Evolutionary conservation across 768 basidiomycete species (phyloP), one percentile per base, ranked within the genome.

Genomic region (Russula virescens): DNA sequence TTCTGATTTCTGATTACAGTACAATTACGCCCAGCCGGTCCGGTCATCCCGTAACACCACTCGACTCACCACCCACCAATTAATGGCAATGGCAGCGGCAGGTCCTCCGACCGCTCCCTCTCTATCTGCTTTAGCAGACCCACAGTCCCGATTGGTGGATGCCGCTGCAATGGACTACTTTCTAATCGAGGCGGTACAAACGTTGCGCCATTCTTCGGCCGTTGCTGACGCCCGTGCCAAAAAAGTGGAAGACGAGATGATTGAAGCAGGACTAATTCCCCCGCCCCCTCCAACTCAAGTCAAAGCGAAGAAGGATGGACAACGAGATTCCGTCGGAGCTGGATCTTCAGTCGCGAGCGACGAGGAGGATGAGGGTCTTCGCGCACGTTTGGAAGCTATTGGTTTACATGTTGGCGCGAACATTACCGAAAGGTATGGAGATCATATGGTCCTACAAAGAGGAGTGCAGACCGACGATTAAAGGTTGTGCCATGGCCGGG

Each of bases 341-440:
- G 71, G 49, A 14, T 52, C 66, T 54, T 69, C 72, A 14, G 66
- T 66, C 9, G 26, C 53, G 2, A 68, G 63, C 11, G 86, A 87
- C 62, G 88, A 89, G 35, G 88, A 92, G 16, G 90, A 92, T 54
- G 88, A 89, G 54, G 88, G 80, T 10, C 73, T 92, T 13, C 75
- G 84, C 46, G 72, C 80, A 35, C 77, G 92, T 55, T 75, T 97
- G 43, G 93, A 96, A 72, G 78, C 83, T 8, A 91, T 98, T 63
- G 94, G 94, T 0, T 74, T 86, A 68, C 89, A 93, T 70, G 89
- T 95, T 2, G 94, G 94, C 1, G 85, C 87, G 5, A 92, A 90
- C 71, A 83, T 94, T 61, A 83, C 87, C 1, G 94, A 96, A 78
- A 80, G 88, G 94, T 94, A 65, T 62, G 80, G 75, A 9, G 23